Evolutionary conservation across 306 rosid genomes (phyloP), one percentile per base, ranked within the genome.

Genomic region (Chamaecrista fasciculata): DNA sequence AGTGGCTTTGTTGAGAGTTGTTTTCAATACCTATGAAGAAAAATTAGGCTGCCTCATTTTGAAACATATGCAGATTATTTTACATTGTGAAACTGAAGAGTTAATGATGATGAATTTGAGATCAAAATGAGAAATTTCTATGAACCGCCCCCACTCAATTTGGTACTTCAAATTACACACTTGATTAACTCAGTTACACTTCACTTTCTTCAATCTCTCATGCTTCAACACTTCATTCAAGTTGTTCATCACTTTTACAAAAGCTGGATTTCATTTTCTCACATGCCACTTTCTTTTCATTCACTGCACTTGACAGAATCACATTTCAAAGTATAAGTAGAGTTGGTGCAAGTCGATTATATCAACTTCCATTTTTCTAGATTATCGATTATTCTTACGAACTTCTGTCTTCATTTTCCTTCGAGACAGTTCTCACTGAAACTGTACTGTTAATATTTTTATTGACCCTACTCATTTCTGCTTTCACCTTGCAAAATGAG

Each of bases 11-110:
- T 62, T 36, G 33, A 36, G 44, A 25, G 23, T 50, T 26, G 37
- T 72, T 33, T 48, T 24, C 16, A 16, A 24, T 20, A 20, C 37
- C 12, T 31, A 46, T 25, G 69, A 61, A 37, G 69, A 62, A 73
- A 18, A 11, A 16, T 52, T 12, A 36, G 26, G 24, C 34, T 62
- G 33, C 29, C 55, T 49, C 47, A 14, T 64, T 62, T 9, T 48
- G 56, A 42, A 46, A 6, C 65, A 36, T 31, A 5, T 58, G 44
- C 26, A 0, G 15, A 16, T 39, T 58, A 0, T 19, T 34, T 34
- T 36, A 5, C 66, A 1, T 36, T 60, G 66, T 19, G 47, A 34
- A 36, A 34, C 11, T 29, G 24, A 16, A 19, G 47, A 16, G 1
- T 58, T 16, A 31, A 8, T 15, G 8, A n/a, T 15, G 43, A 5